Conservation (phyloP, 176 grass and related monocot species). For the Olyra latifolia region DNA sequence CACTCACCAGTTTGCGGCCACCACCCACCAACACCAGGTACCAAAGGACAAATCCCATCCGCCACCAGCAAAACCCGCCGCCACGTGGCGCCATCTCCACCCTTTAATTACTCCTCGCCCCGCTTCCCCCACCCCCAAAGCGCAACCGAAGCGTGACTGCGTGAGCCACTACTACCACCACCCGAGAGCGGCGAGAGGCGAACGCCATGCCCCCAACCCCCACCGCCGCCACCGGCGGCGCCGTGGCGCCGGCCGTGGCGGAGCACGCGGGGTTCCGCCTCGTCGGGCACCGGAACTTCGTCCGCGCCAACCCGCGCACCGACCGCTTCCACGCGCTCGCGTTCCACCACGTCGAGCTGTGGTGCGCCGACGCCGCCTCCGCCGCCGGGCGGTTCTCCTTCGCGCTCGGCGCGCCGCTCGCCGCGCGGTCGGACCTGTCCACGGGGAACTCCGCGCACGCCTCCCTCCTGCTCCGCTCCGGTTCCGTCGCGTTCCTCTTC, state of each 20-base stretch:
- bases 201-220: conserved; percentile 39
- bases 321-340: conserved; percentile 64
- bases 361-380: conserved; percentile 66
- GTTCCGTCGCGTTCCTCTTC: conserved; percentile 73
- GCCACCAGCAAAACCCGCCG: not conserved
- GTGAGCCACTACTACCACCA: not conserved
- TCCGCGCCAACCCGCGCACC: conserved; percentile 39
- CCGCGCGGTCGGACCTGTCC: conserved; percentile 80
- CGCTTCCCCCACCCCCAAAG: not conserved
- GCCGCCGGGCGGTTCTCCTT: conserved; percentile 79
- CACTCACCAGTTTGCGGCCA: too few relatives aligned
- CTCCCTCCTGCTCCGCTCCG: conserved; percentile 78
- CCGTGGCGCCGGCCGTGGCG: not conserved
- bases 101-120: conserved; percentile 49
- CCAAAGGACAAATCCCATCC: conserved; percentile 35
- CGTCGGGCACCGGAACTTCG: not conserved
- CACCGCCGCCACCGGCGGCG: conserved; percentile 4
- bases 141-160: not conserved
- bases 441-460: conserved; percentile 82
- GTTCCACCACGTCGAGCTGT: conserved; percentile 95
- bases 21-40: not conserved
- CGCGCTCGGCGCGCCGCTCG: conserved; percentile 66
- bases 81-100: conserved; percentile 34
- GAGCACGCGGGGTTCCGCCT: not conserved
- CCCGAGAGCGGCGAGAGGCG: not conserved